phyloP scores from a whole-genome alignment of 306 rosid genomes.

The Leucaena leucocephala region DNA sequence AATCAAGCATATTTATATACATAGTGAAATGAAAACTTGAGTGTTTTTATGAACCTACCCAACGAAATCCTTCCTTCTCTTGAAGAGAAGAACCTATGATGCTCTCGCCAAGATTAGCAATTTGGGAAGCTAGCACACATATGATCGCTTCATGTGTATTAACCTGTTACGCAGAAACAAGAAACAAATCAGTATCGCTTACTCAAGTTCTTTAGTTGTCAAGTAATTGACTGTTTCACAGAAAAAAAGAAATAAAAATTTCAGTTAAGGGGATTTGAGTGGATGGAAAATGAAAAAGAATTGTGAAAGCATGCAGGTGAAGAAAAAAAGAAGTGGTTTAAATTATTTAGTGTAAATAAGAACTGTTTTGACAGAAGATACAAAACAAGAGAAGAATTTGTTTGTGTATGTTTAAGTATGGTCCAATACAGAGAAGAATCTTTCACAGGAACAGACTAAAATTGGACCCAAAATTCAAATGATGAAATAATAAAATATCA shows the following conservation, averaged over 20 bases:
- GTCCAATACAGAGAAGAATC: background rate
- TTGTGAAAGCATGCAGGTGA: slow-evolving; percentile 2
- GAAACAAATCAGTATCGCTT: slow-evolving; percentile 12
- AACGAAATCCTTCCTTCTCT: slow-evolving; percentile 91
- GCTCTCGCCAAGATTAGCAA: slow-evolving; percentile 98
- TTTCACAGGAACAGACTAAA: background rate
- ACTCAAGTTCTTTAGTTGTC: slow-evolving; percentile 20
- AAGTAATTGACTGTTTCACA: background rate
- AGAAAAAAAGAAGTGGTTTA: background rate
- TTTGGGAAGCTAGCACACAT: slow-evolving; percentile 88
- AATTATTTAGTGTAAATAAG: background rate
- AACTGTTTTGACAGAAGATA: background rate
- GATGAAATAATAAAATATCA: background rate
- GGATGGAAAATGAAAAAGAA: background rate
- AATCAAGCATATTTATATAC: slow-evolving; percentile 12
- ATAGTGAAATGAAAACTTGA: background rate
- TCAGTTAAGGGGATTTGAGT: slow-evolving; percentile 4
- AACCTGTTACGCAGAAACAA: slow-evolving; percentile 52
- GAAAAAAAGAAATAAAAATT: background rate
- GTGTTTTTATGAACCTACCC: slow-evolving; percentile 60
- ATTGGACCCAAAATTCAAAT: background rate
- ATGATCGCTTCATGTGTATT: slow-evolving; percentile 64
- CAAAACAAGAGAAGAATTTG: background rate
- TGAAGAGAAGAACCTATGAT: slow-evolving; percentile 90
- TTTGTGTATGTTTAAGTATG: background rate